Evolutionary conservation across 2,329 filamentous ascomycete genomes (phyloP), one percentile per base, ranked within the genome.

Genomic region (Helotiales sp.): DNA sequence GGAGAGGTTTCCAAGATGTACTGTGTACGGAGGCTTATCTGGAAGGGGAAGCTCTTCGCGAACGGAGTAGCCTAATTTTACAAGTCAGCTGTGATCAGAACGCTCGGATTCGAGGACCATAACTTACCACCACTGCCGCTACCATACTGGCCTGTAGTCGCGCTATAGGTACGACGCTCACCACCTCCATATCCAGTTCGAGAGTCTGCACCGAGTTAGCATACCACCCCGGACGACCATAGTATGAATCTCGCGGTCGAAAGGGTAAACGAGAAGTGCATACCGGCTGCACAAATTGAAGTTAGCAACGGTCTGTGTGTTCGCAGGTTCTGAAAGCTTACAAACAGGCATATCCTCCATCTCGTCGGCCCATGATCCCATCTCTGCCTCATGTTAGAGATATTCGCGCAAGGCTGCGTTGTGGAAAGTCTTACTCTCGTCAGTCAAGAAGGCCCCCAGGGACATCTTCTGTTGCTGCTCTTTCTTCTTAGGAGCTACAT

Each of bases 351-450:
- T 72, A 63, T 96, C 92, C 77, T 99, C 95, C 79, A 99, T 96
- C 75, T 99, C 95, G 79, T 99, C 96, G 70, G 95, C 95, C 95
- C 95, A 99, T 68, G 95, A 98, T 73, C 93, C 92, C 72, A 88
- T 82, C 70, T 83, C 86, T 89, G 71, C 51, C 52, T 62, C 55
- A 63, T 63, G 60, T 70, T 60, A 71, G 66, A 79, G 65, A 78
- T 80, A 65, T 76, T 78, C 54, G 48, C 59, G 57, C 58, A 29
- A 30, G 59, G 72, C 67, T 63, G 54, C 29, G 55, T 71, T 65
- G 56, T 27, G 31, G 42, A 33, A 40, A 34, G 51, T 81, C 91
- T 77, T 83, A 97, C 93, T 88, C 77, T 91, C 84, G 77, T 97
- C 91, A 74, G 84, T 83, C 82, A 99, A 85, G 85, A 99, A 99